phyloP scores from a whole-genome alignment of 495 filamentous ascomycete genomes.

The Margaritispora aquatica region DNA sequence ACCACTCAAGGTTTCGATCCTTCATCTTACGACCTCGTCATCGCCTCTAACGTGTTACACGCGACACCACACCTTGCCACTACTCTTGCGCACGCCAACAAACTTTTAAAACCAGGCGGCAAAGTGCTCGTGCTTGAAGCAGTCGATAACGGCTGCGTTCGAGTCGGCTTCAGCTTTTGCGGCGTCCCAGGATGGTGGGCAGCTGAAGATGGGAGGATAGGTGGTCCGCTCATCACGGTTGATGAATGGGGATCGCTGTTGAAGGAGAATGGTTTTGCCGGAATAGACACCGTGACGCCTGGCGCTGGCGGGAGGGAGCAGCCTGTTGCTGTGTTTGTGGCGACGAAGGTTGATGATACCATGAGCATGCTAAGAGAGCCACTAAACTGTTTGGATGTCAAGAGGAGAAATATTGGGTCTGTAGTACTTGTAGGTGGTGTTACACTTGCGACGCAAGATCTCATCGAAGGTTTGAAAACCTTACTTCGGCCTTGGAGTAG shows the following conservation, averaged over 20 bases:
- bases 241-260: slow-evolving; percentile 36
- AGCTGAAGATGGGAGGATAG: slow-evolving; percentile 36
- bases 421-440: slow-evolving; percentile 11
- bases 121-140: slow-evolving; percentile 19
- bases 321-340: slow-evolving; percentile 21
- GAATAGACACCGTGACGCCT: slow-evolving; percentile 29
- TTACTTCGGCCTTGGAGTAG: background rate
- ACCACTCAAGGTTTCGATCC: slow-evolving; percentile 36
- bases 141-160: slow-evolving; percentile 26
- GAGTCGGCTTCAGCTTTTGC: slow-evolving; percentile 32
- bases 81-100: slow-evolving; percentile 34
- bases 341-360: slow-evolving; percentile 39
- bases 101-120: slow-evolving; percentile 48
- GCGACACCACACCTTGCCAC: slow-evolving; percentile 34
- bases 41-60: slow-evolving; percentile 40
- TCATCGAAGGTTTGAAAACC: slow-evolving; percentile 1
- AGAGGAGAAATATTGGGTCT: background rate
- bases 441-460: background rate
- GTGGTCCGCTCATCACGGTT: slow-evolving; percentile 29
- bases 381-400: background rate
- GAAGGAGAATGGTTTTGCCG: slow-evolving; percentile 37
- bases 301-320: background rate
- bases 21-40: slow-evolving; percentile 43
- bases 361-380: slow-evolving; percentile 29
- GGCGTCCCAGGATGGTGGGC: slow-evolving; percentile 47